Evolutionary conservation across 2,329 filamentous ascomycete species (phyloP).

Genomic region (Ophiostoma australiae): DNA sequence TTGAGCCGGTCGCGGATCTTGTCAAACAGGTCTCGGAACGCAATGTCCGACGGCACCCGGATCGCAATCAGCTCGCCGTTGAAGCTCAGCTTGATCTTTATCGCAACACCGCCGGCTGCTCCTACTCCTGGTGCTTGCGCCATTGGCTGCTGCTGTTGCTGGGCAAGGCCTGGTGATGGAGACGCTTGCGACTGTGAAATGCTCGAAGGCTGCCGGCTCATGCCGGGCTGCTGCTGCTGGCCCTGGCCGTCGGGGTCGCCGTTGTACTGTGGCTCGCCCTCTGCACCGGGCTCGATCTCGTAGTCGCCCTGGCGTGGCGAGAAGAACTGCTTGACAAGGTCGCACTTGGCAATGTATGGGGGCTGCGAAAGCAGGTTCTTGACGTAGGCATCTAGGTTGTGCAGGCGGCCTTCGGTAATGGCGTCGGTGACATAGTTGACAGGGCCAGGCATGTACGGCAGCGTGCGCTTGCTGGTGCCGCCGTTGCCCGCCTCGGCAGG

Average conservation of each 20-base stretch:
- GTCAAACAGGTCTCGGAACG: slow-evolving; percentile 70
- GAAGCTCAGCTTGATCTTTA: slow-evolving; percentile 95
- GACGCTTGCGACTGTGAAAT: slow-evolving; percentile 54
- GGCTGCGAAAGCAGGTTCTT: slow-evolving; percentile 83
- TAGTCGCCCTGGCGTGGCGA: slow-evolving; percentile 85
- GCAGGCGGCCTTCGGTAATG: slow-evolving; percentile 86
- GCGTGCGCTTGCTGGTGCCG: slow-evolving; percentile 67
- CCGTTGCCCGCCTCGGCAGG: slow-evolving; percentile 89
- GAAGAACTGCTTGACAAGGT: slow-evolving; percentile 85
- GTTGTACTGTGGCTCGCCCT: slow-evolving; percentile 37
- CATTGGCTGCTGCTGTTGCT: slow-evolving; percentile 36
- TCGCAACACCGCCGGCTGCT: slow-evolving; percentile 38
- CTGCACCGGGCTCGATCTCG: slow-evolving; percentile 71
- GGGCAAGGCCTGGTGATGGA: slow-evolving; percentile 44
- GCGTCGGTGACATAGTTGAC: slow-evolving; percentile 98
- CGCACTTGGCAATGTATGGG: slow-evolving; percentile 75
- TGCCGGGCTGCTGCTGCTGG: slow-evolving; percentile 31
- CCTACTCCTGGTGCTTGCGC: background rate
- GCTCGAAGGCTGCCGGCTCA: slow-evolving; percentile 44
- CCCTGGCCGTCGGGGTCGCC: background rate
- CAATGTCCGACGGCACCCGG: slow-evolving; percentile 75
- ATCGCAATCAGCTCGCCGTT: slow-evolving; percentile 89
- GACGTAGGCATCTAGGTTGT: slow-evolving; percentile 92
- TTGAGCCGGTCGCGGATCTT: slow-evolving; percentile 82
- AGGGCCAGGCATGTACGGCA: slow-evolving; percentile 97